phyloP scores from a whole-genome alignment of 805 yeast species.

The Pichia manshurica region DNA sequence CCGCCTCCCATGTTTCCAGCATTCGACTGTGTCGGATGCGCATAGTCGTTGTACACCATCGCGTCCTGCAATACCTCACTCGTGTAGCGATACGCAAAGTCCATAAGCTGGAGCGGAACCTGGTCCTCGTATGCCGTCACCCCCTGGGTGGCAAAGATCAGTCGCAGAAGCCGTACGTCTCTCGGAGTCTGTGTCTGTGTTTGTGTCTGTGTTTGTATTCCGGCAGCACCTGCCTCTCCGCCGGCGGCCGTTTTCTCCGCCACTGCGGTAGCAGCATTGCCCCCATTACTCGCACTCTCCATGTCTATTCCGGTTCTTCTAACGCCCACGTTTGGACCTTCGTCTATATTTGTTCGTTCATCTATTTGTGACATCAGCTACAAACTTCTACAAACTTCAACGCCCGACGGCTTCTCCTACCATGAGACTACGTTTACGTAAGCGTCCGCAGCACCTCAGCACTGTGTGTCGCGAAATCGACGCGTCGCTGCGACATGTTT shows the following conservation, averaged over 20 bases:
- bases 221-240: background rate
- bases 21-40: conserved; percentile 37
- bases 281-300: no score
- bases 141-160: conserved; percentile 90
- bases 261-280: background rate
- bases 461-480: background rate
- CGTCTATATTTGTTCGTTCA: no score
- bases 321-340: no score
- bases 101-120: conserved; percentile 94
- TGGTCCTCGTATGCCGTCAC: conserved; percentile 90
- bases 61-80: conserved; percentile 86
- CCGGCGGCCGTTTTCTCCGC: background rate
- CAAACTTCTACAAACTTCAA: no score
- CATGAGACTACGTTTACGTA: no score
- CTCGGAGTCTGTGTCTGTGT: conserved; percentile 50
- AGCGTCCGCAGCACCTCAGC: no score
- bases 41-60: conserved; percentile 79
- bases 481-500: no score
- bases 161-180: conserved; percentile 84
- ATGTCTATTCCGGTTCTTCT: no score
- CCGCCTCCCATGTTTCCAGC: conserved; percentile 33
- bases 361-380: no score
- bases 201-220: background rate
- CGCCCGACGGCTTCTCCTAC: no score
- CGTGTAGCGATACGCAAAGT: conserved; percentile 89